phyloP scores from a whole-genome alignment of 1,284 basidiomycete species.

The Trichosporon sp. region DNA sequence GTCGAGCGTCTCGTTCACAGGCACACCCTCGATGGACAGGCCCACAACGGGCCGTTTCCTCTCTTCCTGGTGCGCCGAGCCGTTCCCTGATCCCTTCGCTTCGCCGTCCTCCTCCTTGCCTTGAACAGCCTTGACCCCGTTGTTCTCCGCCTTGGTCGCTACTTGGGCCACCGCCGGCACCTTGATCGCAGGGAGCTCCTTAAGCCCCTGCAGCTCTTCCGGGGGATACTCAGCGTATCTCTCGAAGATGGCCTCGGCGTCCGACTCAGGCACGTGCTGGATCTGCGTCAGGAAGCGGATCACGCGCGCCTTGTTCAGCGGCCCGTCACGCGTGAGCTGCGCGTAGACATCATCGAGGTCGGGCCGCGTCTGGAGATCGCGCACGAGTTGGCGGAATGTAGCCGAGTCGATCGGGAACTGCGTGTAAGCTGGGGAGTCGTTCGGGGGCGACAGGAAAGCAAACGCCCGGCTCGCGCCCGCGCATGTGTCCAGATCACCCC shows the following conservation, averaged over 20 bases:
- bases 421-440: neutral
- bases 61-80: neutral
- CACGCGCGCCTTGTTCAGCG: conserved; percentile 56
- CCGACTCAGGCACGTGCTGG: conserved; percentile 48
- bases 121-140: neutral
- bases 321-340: conserved; percentile 9
- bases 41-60: neutral
- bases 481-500: too few species aligned
- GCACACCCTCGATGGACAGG: neutral
- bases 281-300: conserved; percentile 68
- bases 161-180: neutral
- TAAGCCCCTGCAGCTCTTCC: neutral
- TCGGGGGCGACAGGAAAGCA: too few species aligned
- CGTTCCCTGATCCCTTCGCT: neutral
- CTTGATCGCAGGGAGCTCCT: neutral
- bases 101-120: neutral
- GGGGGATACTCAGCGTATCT: conserved; percentile 2
- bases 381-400: conserved; percentile 81
- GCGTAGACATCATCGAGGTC: conserved; percentile 70
- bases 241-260: conserved; percentile 15
- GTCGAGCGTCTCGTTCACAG: neutral
- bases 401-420: conserved; percentile 63
- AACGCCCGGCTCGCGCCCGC: neutral
- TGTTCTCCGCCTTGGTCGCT: neutral
- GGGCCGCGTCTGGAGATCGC: conserved; percentile 71